Conservation (phyloP, 148 eudicot genomes). For the Spergularia marina region DNA sequence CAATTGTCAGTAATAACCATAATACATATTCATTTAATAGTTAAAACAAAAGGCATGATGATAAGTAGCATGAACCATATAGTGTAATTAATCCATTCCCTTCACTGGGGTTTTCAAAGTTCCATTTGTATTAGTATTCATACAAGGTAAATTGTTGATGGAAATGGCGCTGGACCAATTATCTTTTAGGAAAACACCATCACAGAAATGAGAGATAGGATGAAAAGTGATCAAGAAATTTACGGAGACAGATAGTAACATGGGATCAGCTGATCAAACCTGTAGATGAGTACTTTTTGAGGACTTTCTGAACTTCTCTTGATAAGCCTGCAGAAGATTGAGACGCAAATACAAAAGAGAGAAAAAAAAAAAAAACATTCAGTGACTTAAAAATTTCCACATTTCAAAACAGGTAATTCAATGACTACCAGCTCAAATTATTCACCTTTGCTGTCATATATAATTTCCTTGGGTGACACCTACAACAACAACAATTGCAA, state of each 20-base stretch:
- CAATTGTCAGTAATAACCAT: background rate
- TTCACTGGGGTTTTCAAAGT: background rate
- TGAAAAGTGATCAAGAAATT: background rate
- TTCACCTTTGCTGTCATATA: slow-evolving; percentile 71
- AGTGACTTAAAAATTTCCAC: background rate
- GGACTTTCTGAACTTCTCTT: slow-evolving; percentile 80
- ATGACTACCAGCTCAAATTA: slow-evolving; percentile 1
- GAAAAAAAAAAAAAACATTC: background rate
- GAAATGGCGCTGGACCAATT: background rate
- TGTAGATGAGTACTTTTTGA: slow-evolving; percentile 68
- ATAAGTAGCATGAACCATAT: background rate
- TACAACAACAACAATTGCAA: slow-evolving; percentile 10
- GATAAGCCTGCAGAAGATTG: slow-evolving; percentile 55
- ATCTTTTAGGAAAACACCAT: background rate
- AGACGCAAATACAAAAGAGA: background rate
- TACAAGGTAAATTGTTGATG: background rate
- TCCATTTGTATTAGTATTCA: background rate
- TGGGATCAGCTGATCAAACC: slow-evolving; percentile 36
- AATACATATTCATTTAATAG: background rate
- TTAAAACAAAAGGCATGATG: background rate
- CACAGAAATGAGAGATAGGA: background rate
- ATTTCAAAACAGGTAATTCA: background rate
- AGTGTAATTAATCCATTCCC: background rate
- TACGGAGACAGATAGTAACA: background rate
- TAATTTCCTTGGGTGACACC: slow-evolving; percentile 95